Percentiles rank a stretch among this genome's conserved stretches.
These are phyloP conservation scores for Torulaspora delbrueckii DNA, from an alignment of 805 yeast genomes.

Conservation along the genomic window DNA sequence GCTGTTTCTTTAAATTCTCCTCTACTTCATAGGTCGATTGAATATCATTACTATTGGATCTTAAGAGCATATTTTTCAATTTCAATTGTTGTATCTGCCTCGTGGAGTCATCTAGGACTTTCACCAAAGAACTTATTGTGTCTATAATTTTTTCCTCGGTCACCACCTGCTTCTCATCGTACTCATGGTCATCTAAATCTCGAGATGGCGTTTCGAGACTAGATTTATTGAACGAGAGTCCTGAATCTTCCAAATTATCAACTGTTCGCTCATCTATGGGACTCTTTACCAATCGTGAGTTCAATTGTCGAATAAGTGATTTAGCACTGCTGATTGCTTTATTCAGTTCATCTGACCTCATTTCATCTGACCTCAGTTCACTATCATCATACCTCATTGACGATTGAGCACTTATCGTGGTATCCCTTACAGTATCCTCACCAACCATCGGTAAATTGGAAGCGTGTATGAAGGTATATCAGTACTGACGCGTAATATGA, in stretches of 20 bases:
- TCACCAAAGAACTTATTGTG: constrained; percentile 19
- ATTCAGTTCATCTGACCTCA: constrained; percentile 1
- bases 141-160: constrained; percentile 3
- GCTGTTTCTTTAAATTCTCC: constrained; percentile 37
- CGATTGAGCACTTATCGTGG: background rate
- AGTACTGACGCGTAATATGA: background rate
- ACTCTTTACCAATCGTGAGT: constrained; percentile 7
- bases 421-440: background rate
- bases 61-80: constrained; percentile 38
- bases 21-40: constrained; percentile 30
- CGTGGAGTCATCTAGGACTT: constrained; percentile 24
- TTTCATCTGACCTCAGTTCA: background rate
- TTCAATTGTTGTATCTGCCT: constrained; percentile 35
- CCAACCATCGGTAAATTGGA: background rate
- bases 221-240: background rate
- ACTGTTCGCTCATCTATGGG: constrained; percentile 11
- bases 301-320: constrained; percentile 9
- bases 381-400: constrained; percentile 2
- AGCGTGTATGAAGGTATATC: background rate
- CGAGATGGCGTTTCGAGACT: background rate
- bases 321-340: constrained; percentile 11
- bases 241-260: background rate
- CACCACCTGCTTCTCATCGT: background rate
- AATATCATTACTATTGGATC: constrained; percentile 24
- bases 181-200: background rate